These are phyloP conservation scores for Penicillium cinerascens DNA, from an alignment of 495 filamentous ascomycete species.

Conservation along the genomic window DNA sequence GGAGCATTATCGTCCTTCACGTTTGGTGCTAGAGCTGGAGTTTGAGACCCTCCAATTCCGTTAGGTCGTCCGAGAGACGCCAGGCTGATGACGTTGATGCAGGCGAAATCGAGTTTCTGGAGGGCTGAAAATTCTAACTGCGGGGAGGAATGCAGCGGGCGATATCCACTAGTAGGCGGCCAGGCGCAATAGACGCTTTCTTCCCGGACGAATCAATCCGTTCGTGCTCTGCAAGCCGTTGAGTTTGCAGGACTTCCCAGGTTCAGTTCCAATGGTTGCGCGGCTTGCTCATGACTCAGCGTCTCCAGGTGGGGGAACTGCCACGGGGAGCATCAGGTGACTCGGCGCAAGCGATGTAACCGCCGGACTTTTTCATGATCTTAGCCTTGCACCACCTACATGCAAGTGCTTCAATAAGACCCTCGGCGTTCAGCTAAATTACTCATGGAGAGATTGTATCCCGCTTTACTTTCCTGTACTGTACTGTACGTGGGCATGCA, in stretches of 20 bases:
- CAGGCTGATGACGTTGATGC: conserved; percentile 36
- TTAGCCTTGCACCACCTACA: too few relatives aligned
- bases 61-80: conserved; percentile 36
- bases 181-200: conserved; percentile 1
- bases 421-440: too few relatives aligned
- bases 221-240: conserved; percentile 8
- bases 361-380: neutral
- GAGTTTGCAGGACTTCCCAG: conserved; percentile 2
- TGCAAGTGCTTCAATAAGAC: too few relatives aligned
- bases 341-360: neutral
- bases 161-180: neutral
- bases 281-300: too few relatives aligned
- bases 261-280: neutral
- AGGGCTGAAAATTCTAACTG: neutral
- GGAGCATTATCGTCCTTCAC: conserved; percentile 36
- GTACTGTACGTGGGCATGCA: too few relatives aligned
- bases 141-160: neutral
- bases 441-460: too few relatives aligned
- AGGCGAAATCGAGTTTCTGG: conserved; percentile 4
- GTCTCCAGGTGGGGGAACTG: too few relatives aligned
- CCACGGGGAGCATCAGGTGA: too few relatives aligned
- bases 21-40: conserved; percentile 25
- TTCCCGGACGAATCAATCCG: neutral
- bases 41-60: conserved; percentile 37
- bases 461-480: too few relatives aligned